Evolutionary conservation across 1,284 basidiomycete genomes (phyloP).

Genomic region (Trametes sp.): DNA sequence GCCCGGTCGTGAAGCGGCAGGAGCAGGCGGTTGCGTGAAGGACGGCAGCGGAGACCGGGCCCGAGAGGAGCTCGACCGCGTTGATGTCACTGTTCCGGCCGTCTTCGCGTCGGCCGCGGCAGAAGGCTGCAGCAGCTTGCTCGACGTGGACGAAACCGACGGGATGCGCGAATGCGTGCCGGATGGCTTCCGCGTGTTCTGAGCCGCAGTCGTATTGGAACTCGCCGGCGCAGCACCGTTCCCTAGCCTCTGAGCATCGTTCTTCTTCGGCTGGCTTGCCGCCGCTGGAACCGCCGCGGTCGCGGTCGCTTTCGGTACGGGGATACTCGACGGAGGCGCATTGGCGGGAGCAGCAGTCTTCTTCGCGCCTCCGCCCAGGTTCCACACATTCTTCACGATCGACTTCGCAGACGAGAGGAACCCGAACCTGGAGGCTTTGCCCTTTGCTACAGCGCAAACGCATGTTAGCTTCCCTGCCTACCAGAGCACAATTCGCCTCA

Average conservation of each 20-base stretch:
- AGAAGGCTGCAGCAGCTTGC: constrained; percentile 31
- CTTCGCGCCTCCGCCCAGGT: constrained; percentile 39
- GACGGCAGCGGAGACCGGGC: constrained; percentile 43
- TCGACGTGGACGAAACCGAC: constrained; percentile 23
- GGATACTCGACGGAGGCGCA: constrained; percentile 32
- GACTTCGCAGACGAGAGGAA: constrained; percentile 50
- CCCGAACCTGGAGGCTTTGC: constrained; percentile 44
- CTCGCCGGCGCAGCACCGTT: constrained; percentile 19
- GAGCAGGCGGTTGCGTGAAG: constrained; percentile 32
- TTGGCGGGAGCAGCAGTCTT: constrained; percentile 25
- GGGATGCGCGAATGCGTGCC: constrained; percentile 25
- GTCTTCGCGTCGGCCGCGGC: constrained; percentile 17
- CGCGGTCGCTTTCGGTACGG: constrained; percentile 34
- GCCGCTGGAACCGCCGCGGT: constrained; percentile 4
- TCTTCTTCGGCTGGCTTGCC: constrained; percentile 14
- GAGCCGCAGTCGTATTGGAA: constrained; percentile 4
- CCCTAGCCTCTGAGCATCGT: constrained; percentile 14
- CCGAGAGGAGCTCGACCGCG: constrained; percentile 25
- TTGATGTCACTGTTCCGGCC: constrained; percentile 25
- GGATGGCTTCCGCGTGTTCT: constrained; percentile 26
- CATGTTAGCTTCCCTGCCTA: not conserved
- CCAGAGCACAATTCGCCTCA: not conserved
- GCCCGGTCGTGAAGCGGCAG: constrained; percentile 20
- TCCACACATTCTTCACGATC: constrained; percentile 49
- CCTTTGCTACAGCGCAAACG: constrained; percentile 35